These are phyloP conservation scores for Tephrocybe sp. DNA, from an alignment of 768 basidiomycete species.

Conservation along the genomic window DNA sequence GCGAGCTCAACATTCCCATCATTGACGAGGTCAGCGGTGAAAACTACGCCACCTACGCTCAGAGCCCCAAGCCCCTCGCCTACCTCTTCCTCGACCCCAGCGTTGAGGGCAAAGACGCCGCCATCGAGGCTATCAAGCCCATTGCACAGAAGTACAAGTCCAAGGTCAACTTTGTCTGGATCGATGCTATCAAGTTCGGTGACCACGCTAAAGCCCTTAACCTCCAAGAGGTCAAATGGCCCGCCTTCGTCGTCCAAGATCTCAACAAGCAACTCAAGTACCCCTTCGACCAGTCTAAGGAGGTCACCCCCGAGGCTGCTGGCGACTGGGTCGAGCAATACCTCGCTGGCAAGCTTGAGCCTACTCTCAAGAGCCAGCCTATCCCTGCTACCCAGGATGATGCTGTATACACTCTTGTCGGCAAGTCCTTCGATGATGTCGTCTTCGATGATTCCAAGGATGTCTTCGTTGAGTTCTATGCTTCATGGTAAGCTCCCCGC, in stretches of 20 bases:
- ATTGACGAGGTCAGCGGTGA: conserved; percentile 92
- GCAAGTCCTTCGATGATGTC: conserved; percentile 85
- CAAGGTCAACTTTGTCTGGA: conserved; percentile 96
- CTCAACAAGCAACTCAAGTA: conserved; percentile 83
- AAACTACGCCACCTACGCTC: conserved; percentile 85
- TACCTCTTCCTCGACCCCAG: conserved; percentile 92
- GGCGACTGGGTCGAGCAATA: conserved; percentile 62
- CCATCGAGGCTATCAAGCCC: conserved; percentile 68
- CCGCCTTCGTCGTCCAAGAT: conserved; percentile 91
- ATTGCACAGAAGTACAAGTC: conserved; percentile 80
- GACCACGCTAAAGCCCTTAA: conserved; percentile 96
- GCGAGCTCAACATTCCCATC: conserved; percentile 81
- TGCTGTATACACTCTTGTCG: conserved; percentile 78
- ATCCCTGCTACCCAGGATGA: conserved; percentile 83
- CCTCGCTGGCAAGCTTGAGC: conserved; percentile 68
- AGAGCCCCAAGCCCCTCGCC: conserved; percentile 81
- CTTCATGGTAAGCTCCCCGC: conserved; percentile 73
- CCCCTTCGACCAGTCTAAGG: conserved; percentile 71
- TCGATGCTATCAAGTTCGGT: conserved; percentile 91
- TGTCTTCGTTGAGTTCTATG: conserved; percentile 96
- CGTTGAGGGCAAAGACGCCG: conserved; percentile 56
- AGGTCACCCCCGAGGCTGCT: conserved; percentile 54
- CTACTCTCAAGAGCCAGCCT: conserved; percentile 87
- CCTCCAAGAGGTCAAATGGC: conserved; percentile 84
- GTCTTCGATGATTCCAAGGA: conserved; percentile 88